Conservation (phyloP, 2,329 filamentous ascomycete species). For the Penicillium sp. region DNA sequence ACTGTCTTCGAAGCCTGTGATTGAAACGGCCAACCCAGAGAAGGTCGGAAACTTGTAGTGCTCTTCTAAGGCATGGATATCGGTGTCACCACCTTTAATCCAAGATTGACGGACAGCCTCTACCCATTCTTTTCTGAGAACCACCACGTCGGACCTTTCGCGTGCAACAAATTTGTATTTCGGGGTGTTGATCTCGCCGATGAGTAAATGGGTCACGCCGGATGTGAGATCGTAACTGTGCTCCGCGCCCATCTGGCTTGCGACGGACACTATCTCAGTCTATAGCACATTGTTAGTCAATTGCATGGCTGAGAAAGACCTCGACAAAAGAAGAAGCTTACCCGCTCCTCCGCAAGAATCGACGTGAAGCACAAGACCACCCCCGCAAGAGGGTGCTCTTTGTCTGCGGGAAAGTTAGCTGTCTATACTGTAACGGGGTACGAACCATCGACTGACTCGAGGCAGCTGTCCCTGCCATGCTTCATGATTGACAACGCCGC, state of each 20-base stretch:
- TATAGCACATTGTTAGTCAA: conserved; percentile 23
- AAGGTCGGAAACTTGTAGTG: conserved; percentile 54
- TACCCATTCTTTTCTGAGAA: conserved; percentile 83
- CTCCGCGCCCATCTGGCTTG: conserved; percentile 79
- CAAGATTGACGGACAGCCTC: conserved; percentile 78
- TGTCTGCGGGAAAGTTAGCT: conserved; percentile 48
- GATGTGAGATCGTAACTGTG: conserved; percentile 94
- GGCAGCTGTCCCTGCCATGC: conserved; percentile 43
- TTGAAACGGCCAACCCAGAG: conserved; percentile 64
- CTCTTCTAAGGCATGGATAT: conserved; percentile 71
- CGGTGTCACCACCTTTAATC: conserved; percentile 77
- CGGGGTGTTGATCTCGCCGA: conserved; percentile 84
- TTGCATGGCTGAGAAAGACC: background rate
- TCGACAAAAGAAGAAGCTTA: conserved; percentile 42
- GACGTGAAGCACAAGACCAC: conserved; percentile 87
- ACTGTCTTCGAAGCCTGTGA: conserved; percentile 73
- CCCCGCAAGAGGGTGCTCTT: conserved; percentile 68
- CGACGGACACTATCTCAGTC: conserved; percentile 52
- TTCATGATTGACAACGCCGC: conserved; percentile 40
- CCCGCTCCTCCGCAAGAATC: conserved; percentile 77
- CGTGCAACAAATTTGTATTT: conserved; percentile 97
- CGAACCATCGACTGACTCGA: conserved; percentile 35
- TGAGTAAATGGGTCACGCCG: conserved; percentile 91
- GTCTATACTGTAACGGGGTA: background rate
- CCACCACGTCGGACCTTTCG: conserved; percentile 82